These are phyloP conservation scores for Wilcoxina mikolae DNA, from an alignment of 495 filamentous ascomycete species.

Conservation along the genomic window DNA sequence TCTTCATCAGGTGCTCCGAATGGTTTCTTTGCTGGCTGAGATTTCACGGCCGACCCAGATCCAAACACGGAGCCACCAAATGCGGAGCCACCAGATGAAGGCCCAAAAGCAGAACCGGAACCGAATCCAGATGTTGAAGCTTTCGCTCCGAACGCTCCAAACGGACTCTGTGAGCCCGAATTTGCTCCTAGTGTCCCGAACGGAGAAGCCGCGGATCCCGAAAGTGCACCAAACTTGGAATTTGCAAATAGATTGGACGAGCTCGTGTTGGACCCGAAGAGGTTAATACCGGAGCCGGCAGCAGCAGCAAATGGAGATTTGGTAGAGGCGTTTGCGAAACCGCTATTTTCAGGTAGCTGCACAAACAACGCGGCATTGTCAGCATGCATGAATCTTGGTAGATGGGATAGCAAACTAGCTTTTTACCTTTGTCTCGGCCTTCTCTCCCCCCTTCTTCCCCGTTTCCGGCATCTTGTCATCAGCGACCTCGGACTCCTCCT, in stretches of 20 bases:
- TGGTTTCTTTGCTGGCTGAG: conserved; percentile 27
- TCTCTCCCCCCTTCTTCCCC: conserved; percentile 1
- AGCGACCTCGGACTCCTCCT: not conserved
- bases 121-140: conserved; percentile 11
- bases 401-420: not conserved
- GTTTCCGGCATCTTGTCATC: too few species aligned
- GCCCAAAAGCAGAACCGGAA: conserved; percentile 14
- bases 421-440: not conserved
- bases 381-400: not conserved
- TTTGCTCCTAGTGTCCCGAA: conserved; percentile 17
- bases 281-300: conserved; percentile 13
- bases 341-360: conserved; percentile 22
- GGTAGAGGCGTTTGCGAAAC: conserved; percentile 25
- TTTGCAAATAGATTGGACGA: conserved; percentile 35
- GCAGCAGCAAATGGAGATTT: conserved; percentile 28
- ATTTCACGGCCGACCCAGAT: not conserved
- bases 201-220: conserved; percentile 20
- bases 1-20: conserved; percentile 42
- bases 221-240: conserved; percentile 38
- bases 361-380: not conserved
- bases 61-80: conserved; percentile 17
- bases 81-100: conserved; percentile 17
- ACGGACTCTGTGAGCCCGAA: conserved; percentile 13
- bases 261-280: conserved; percentile 19
- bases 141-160: conserved; percentile 15